Evolutionary conservation across 1,284 basidiomycete genomes (phyloP).

Genomic region (Earliella scabrosa): DNA sequence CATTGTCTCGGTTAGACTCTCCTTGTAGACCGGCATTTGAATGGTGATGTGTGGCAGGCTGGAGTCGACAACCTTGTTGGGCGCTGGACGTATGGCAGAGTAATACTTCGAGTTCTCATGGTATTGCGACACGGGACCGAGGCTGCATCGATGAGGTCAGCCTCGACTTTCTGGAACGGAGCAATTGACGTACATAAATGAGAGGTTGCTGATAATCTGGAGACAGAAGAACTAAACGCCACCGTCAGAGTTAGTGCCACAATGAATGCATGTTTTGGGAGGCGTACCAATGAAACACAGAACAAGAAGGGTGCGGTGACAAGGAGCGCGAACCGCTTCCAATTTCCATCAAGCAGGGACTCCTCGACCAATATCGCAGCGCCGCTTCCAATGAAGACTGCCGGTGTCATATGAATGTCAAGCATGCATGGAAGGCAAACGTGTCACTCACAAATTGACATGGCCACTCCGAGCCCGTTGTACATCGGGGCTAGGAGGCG

Average conservation of each 20-base stretch:
- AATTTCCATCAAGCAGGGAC: conserved; percentile 69
- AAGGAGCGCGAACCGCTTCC: conserved; percentile 66
- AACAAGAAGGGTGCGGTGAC: conserved; percentile 71
- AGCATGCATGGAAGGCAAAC: background rate
- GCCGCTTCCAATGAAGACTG: conserved; percentile 70
- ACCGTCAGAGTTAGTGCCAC: background rate
- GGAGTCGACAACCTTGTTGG: conserved; percentile 63
- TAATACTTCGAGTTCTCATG: conserved; percentile 77
- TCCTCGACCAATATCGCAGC: conserved; percentile 63
- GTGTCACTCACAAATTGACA: conserved; percentile 60
- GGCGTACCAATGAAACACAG: conserved; percentile 70
- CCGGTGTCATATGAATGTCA: background rate
- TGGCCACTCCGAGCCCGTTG: conserved; percentile 70
- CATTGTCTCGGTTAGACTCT: conserved; percentile 71
- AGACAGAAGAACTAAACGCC: conserved; percentile 60
- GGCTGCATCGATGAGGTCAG: conserved; percentile 33
- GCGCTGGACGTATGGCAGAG: conserved; percentile 59
- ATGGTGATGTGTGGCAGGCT: conserved; percentile 75
- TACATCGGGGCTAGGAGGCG: conserved; percentile 80
- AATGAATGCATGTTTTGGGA: background rate
- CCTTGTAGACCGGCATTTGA: conserved; percentile 84
- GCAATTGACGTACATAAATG: conserved; percentile 53
- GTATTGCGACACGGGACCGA: conserved; percentile 78
- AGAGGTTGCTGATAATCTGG: conserved; percentile 62
- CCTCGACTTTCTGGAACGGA: too few species aligned